Conservation (phyloP, 148 eudicot species). For the Chenopodium suecicum region DNA sequence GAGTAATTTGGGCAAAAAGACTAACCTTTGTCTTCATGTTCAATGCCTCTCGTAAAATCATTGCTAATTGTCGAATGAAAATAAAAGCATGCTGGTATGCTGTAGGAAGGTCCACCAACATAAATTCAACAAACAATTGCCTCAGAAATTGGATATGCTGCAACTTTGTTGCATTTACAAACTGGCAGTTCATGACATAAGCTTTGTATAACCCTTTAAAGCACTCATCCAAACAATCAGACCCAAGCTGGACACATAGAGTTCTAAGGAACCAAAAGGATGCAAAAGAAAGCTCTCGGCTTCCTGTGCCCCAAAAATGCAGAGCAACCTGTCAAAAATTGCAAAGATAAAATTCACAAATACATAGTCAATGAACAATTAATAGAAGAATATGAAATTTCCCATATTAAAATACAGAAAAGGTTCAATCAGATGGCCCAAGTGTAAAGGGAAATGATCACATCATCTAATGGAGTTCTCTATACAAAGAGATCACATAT, state of each 20-base stretch:
- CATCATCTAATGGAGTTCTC: neutral
- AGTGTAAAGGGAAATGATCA: neutral
- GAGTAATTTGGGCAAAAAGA: neutral
- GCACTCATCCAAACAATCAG: slow-evolving; percentile 91
- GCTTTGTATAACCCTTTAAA: slow-evolving; percentile 91
- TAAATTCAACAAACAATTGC: slow-evolving; percentile 68
- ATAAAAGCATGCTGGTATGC: slow-evolving; percentile 91
- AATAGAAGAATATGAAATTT: no score
- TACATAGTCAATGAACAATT: neutral
- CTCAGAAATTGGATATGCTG: slow-evolving; percentile 89
- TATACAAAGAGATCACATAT: neutral
- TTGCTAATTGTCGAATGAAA: slow-evolving; percentile 87
- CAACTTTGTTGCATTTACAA: slow-evolving; percentile 64
- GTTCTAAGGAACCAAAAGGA: slow-evolving; percentile 82
- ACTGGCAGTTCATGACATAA: slow-evolving; percentile 81
- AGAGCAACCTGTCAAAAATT: slow-evolving; percentile 65
- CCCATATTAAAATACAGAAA: no score
- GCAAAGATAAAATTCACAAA: slow-evolving; percentile 11
- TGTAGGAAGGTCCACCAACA: slow-evolving; percentile 72
- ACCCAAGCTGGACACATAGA: slow-evolving; percentile 76
- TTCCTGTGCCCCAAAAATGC: slow-evolving; percentile 97
- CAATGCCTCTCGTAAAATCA: slow-evolving; percentile 72
- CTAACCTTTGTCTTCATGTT: slow-evolving; percentile 65
- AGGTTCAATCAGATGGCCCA: neutral
- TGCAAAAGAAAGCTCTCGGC: slow-evolving; percentile 74